A percentile compares a stretch with the other conserved stretches of the same genome.
Conservation (phyloP, 1,284 basidiomycete species). For the Rhodotorula glutinis region DNA sequence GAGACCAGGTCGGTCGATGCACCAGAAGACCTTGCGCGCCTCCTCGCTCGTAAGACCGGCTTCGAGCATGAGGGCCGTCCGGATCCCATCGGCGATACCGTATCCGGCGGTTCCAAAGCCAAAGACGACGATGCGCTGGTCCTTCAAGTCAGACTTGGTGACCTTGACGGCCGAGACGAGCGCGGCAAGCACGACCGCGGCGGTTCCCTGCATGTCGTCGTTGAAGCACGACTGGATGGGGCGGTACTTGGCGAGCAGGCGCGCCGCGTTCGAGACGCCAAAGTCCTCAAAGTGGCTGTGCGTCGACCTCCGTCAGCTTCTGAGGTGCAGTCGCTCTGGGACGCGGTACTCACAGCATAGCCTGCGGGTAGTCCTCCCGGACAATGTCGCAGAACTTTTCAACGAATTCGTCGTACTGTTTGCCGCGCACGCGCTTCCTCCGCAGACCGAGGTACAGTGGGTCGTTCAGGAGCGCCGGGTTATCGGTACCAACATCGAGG, state of each 20-base stretch:
- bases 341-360: constrained; percentile 45
- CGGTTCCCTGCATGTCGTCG: constrained; percentile 69
- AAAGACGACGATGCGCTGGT: constrained; percentile 53
- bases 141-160: constrained; percentile 59
- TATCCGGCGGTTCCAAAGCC: constrained; percentile 59
- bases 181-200: constrained; percentile 76
- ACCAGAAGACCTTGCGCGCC: constrained; percentile 64
- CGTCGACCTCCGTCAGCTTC: neutral
- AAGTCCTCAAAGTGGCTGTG: constrained; percentile 72
- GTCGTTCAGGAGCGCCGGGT: constrained; percentile 67
- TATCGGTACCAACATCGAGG: constrained; percentile 85
- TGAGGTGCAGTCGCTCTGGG: too few species aligned
- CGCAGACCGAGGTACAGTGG: constrained; percentile 68
- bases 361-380: constrained; percentile 54
- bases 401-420: constrained; percentile 64
- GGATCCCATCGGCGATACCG: constrained; percentile 68
- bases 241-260: constrained; percentile 66
- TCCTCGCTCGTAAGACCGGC: constrained; percentile 56
- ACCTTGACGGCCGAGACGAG: constrained; percentile 70
- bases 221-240: constrained; percentile 61
- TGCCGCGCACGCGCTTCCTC: constrained; percentile 61
- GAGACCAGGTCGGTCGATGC: constrained; percentile 53
- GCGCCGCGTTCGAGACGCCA: constrained; percentile 59
- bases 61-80: constrained; percentile 63
- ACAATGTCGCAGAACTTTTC: constrained; percentile 61